Base-by-base conservation (phyloP, 1,139 yeast species). In the Tardiomyces depauwii region DNA sequence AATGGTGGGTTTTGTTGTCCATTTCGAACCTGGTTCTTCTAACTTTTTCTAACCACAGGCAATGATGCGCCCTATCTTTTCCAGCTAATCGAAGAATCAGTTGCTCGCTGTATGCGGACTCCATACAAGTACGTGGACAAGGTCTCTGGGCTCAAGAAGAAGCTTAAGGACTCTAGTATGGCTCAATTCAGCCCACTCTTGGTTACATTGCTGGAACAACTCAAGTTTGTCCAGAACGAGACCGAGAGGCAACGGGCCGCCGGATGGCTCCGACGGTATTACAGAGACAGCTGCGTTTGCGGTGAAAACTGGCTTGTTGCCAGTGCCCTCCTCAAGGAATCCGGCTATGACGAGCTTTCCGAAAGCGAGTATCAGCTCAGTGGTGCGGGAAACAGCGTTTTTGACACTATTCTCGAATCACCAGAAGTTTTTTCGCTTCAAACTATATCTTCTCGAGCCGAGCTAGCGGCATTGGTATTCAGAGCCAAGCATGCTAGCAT, bases 101-200 rank as follows among this genome's bases (percentile, higher is more conserved):
- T 86, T 25, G 70, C 87, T 1, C 73, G 96, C 53, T 72, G 80
- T 50, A 72, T 82, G 46, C 73, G 78, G 50, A 66, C 86, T 1
- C 96, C 96, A 0, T 91, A 82, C 64, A 87, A 84, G 59, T 89
- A 87, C 55, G 73, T 86, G 46, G 97, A 89, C 58, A 58, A 71
- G 49, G 71, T 85, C 60, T 2, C 36, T 14, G 16, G 10, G 5
- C 36, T 30, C 16, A 30, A 30, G 16, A 30, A 14, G 16, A 11
- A 4, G 16, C 36, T 30, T 11, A 10, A 10, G n/a, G 36, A 30
- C 11, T 60, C 62, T 13, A 63, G 60, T 43, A 43, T 48, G 1
- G 66, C 64, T 7, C 52, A 61, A 16, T 58, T 81, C 14, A 84
- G 95, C 56, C 82, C 93, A 0, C 78, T 87, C 49, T 59, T 78